Percentiles rank a stretch among this genome's conserved stretches.
These are phyloP conservation scores for Microbotryum saponariae DNA, from an alignment of 1,284 basidiomycete genomes.

Conservation along the genomic window DNA sequence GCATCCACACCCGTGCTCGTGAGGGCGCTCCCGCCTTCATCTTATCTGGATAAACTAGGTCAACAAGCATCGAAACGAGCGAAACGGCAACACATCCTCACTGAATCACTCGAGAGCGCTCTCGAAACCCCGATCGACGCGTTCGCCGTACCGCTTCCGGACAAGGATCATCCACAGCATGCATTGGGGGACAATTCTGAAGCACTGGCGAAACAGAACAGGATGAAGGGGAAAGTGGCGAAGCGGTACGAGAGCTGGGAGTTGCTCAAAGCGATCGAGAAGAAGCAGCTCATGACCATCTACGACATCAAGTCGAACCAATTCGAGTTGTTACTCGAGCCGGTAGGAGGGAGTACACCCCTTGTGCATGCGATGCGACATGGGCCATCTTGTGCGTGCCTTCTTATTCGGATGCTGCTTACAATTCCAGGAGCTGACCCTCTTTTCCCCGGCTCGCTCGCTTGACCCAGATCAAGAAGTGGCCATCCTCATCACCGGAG, in stretches of 20 bases:
- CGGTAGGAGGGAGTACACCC: constrained; percentile 11
- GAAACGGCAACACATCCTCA: constrained; percentile 4
- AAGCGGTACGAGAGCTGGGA: constrained; percentile 19
- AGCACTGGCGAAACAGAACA: background rate
- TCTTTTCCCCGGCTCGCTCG: no score
- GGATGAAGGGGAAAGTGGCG: background rate
- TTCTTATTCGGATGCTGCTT: background rate
- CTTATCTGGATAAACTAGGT: background rate
- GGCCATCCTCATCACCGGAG: constrained; percentile 31
- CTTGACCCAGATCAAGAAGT: constrained; percentile 26
- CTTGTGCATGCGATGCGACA: constrained; percentile 25
- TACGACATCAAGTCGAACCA: constrained; percentile 18
- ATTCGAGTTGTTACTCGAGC: constrained; percentile 22
- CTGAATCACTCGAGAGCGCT: constrained; percentile 3
- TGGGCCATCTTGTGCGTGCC: constrained; percentile 12
- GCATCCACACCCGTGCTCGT: background rate
- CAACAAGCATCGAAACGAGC: background rate
- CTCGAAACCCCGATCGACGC: constrained; percentile 10
- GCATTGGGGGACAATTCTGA: background rate
- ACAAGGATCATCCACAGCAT: background rate
- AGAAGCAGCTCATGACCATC: constrained; percentile 19
- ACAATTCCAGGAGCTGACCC: background rate
- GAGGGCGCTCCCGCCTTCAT: background rate
- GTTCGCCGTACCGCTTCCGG: background rate
- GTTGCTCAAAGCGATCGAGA: constrained; percentile 26